Base-by-base conservation (phyloP, 768 basidiomycete genomes). In the Tricholoma furcatifolium region DNA sequence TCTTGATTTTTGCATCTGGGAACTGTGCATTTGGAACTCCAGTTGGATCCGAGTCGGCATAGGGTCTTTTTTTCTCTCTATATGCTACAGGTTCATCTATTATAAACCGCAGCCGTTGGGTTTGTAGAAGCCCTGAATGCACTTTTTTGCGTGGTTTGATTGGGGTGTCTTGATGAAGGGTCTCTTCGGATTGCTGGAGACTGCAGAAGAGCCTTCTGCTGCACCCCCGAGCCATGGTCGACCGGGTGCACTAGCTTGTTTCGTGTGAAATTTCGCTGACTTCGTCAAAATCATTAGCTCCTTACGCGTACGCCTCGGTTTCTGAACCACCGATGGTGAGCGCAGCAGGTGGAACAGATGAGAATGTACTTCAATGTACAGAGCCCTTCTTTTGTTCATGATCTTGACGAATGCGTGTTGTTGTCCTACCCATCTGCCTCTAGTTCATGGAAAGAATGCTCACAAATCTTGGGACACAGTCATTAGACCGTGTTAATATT, bases 401-500 rank as follows among this genome's bases (percentile, higher is more conserved):
- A 42, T 44, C 6, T 52, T 30, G 9, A 27, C 18, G n/a, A 17
- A 18, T 18, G 50, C 48, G n/a, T 45, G 17, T 34, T 12, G 20
- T 12, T 31, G 47, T 27, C 24, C 38, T 30, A 34, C 43, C 55
- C 35, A 45, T 50, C 7, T 55, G 45, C 40, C 27, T 42, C 7
- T 45, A 92, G 88, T 95, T 88, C 70, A 89, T 95, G 55, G 87
- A 91, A 69, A 92, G 90, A 24, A 93, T 93, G 88, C 84, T 97
- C 52, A 93, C 84, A 49, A 95, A 93, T 65, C 73, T 98, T 40
- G 89, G 88, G 9, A 67, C 82, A 2, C 75, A 94, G 14, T 79
- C 87, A 2, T 62, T 91, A 40, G 87, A 91, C 55, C 81, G 88
- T n/a, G 93, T 97, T 73, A 2, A 72, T 65, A 35, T 92, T 96